These are phyloP conservation scores for Strobilomyces echinocephalus DNA, from an alignment of 768 basidiomycete species.

Conservation along the genomic window DNA sequence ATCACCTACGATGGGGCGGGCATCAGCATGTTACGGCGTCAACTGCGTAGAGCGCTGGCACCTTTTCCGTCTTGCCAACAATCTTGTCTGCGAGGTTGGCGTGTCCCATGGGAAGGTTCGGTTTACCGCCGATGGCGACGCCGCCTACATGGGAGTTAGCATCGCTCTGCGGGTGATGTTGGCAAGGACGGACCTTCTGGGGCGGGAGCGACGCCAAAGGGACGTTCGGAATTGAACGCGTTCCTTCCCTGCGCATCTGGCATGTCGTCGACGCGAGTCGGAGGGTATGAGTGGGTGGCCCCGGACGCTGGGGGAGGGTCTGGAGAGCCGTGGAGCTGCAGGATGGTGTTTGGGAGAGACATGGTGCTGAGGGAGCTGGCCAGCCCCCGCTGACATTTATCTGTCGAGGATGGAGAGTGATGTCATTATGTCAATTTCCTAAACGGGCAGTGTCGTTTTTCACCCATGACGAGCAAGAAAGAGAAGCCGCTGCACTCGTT, in stretches of 20 bases:
- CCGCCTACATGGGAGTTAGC: constrained; percentile 17
- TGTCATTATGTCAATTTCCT: constrained; percentile 5
- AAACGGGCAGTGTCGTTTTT: neutral
- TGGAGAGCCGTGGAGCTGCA: constrained; percentile 41
- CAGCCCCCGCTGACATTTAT: constrained; percentile 14
- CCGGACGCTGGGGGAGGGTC: constrained; percentile 42
- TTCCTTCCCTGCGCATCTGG: constrained; percentile 10
- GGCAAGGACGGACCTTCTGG: constrained; percentile 26
- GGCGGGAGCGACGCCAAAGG: constrained; percentile 34
- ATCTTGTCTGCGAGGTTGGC: constrained; percentile 48
- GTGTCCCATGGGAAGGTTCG: constrained; percentile 30
- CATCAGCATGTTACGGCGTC: constrained; percentile 14
- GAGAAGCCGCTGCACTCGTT: constrained; percentile 86
- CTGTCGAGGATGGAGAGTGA: constrained; percentile 2
- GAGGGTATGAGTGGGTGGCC: neutral
- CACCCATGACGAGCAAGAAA: constrained; percentile 48
- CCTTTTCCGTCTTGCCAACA: constrained; percentile 57
- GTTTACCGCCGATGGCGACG: constrained; percentile 25
- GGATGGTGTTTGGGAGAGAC: constrained; percentile 31
- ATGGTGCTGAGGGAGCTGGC: neutral
- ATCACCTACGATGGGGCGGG: constrained; percentile 33
- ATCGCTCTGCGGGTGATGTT: too few relatives aligned
- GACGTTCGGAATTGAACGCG: constrained; percentile 32
- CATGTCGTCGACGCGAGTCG: neutral
- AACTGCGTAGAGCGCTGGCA: too few relatives aligned